These are phyloP conservation scores for Calocera viscosa DNA, from an alignment of 768 basidiomycete genomes.

Conservation along the genomic window DNA sequence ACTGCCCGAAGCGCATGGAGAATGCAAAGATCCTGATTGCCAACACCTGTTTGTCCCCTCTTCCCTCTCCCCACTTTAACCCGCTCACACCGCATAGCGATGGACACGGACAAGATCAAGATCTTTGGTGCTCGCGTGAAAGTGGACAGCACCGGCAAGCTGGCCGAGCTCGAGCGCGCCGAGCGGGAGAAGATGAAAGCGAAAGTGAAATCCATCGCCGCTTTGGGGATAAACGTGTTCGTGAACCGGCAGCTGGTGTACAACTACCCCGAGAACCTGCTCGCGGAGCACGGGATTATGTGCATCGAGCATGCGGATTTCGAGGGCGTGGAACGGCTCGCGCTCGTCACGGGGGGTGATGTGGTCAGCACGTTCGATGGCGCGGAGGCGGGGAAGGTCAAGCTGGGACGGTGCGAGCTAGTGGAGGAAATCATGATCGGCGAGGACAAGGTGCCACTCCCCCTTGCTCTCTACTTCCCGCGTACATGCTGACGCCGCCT, in stretches of 20 bases:
- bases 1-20: conserved; percentile 88
- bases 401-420: conserved; percentile 81
- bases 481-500: conserved; percentile 7
- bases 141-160: conserved; percentile 90
- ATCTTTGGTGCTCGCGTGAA: conserved; percentile 94
- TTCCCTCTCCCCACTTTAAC: background rate
- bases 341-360: conserved; percentile 94
- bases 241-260: conserved; percentile 98
- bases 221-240: conserved; percentile 92
- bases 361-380: conserved; percentile 91
- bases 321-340: conserved; percentile 91
- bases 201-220: conserved; percentile 87
- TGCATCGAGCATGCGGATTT: conserved; percentile 98
- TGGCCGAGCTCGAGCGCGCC: conserved; percentile 94
- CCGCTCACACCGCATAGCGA: conserved; percentile 41
- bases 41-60: conserved; percentile 69
- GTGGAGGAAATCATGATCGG: conserved; percentile 99
- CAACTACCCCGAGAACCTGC: conserved; percentile 94
- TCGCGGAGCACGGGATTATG: conserved; percentile 92
- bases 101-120: conserved; percentile 99
- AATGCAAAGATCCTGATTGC: conserved; percentile 94
- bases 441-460: conserved; percentile 73
- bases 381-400: conserved; percentile 61
- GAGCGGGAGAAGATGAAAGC: conserved; percentile 99
- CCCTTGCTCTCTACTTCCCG: background rate